Conservation (phyloP, 2,329 filamentous ascomycete species). For the Venturia oleaginea region DNA sequence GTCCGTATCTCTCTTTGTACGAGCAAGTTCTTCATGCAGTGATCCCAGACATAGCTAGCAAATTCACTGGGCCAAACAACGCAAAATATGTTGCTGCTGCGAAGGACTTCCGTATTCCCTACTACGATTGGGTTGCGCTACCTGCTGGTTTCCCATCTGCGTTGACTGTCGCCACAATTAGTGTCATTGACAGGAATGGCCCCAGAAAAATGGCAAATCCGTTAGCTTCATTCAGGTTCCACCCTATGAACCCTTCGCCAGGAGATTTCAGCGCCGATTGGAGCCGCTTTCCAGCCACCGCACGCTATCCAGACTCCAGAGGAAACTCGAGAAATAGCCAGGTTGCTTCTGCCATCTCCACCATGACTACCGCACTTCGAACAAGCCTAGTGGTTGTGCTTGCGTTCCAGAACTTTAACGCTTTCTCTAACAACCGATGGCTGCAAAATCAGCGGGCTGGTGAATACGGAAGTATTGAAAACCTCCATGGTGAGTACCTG, state of each 20-base stretch:
- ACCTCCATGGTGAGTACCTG: background rate
- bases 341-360: background rate
- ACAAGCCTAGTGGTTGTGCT: background rate
- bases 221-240: conserved; percentile 6
- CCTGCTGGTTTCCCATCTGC: conserved; percentile 13
- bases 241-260: conserved; percentile 12
- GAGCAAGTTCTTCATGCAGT: conserved; percentile 31
- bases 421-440: conserved; percentile 7
- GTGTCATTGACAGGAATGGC: background rate
- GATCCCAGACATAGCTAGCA: conserved; percentile 19
- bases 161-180: conserved; percentile 12
- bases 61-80: conserved; percentile 10
- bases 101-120: conserved; percentile 25
- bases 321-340: background rate
- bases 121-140: conserved; percentile 27
- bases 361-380: background rate
- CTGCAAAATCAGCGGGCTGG: background rate
- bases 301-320: background rate
- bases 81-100: conserved; percentile 22
- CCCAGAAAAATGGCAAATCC: background rate
- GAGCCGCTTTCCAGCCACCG: conserved; percentile 10
- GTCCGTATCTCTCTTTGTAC: conserved; percentile 62
- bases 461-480: conserved; percentile 37
- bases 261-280: conserved; percentile 13
- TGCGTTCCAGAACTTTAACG: background rate